These are phyloP conservation scores for Neobulgaria alba DNA, from an alignment of 2,329 filamentous ascomycete species.

Conservation along the genomic window DNA sequence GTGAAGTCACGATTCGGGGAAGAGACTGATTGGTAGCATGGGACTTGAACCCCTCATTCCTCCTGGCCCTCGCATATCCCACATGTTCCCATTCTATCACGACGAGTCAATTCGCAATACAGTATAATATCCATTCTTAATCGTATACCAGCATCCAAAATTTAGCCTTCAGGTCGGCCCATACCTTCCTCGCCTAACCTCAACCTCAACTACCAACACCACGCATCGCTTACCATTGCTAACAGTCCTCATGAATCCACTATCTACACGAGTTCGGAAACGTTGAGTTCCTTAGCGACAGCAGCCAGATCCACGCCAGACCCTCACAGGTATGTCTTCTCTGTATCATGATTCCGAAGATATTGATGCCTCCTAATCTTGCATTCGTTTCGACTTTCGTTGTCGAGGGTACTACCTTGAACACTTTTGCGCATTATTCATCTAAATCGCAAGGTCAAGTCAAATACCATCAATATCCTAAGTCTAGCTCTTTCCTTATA, in stretches of 20 bases:
- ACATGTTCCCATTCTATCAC: too few relatives aligned
- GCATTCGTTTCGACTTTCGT: constrained; percentile 14
- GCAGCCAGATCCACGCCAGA: constrained; percentile 8
- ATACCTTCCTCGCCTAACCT: too few relatives aligned
- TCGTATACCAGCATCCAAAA: too few relatives aligned
- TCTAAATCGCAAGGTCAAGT: constrained; percentile 9
- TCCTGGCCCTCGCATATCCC: too few relatives aligned
- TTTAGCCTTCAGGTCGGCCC: too few relatives aligned
- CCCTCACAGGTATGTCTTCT: constrained; percentile 10
- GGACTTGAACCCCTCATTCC: too few relatives aligned
- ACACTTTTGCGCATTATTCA: constrained; percentile 14
- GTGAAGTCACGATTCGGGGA: too few relatives aligned
- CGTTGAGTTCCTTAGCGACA: constrained; percentile 11
- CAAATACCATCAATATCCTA: constrained; percentile 14
- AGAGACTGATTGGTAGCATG: too few relatives aligned
- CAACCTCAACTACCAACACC: not conserved
- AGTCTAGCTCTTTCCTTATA: constrained; percentile 9
- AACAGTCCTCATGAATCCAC: constrained; percentile 7
- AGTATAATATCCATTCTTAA: too few relatives aligned
- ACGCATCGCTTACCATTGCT: too few relatives aligned
- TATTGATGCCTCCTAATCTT: constrained; percentile 5
- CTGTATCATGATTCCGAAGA: too few relatives aligned
- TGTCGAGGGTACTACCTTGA: constrained; percentile 13
- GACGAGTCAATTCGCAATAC: too few relatives aligned
- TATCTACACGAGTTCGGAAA: constrained; percentile 10